Base-by-base conservation (phyloP, 1,284 basidiomycete genomes). In the Wallemia ichthyophaga region DNA sequence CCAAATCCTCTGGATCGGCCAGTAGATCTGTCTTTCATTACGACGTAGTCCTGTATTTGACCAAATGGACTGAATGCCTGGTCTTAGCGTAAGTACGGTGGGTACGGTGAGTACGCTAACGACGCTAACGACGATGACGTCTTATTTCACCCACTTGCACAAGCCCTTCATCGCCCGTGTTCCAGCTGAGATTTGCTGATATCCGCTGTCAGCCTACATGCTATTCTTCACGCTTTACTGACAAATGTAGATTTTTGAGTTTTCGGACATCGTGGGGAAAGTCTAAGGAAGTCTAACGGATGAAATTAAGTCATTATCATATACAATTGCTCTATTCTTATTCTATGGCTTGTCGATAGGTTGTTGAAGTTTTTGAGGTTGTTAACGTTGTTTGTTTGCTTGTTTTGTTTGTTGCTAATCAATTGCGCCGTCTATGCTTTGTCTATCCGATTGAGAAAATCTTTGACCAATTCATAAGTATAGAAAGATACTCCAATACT, bases 1-100 rank as follows among this genome's bases (percentile, higher is more conserved):
- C 89, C 89, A 71, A 95, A 95, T 69, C 89, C 86, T 68, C 89
- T 85, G 65, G 88, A 92, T 69, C 88, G 85, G 65, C 86, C 85
- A 63, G 89, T 92, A 70, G 92, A 88, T 68, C 88, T 85, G 75
- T 94, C 89, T 75, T 87, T 85, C 37, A 48, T 48, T 5, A 48
- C 37, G 5, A 48, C n/a, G 37, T 48, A 48, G 37, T 48, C 37
- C 9, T 54, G n/a, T 26, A 61, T 25, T 19, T 48, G 13, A 5
- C 37, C 37, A 21, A 48, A 48, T 48, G 37, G 37, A 11, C 37
- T 48, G n/a, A 48, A 48, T 21, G 37, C 37, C 37, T 48, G 37
- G 28, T 31, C 7, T n/a, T n/a, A n/a, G n/a, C n/a, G n/a, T n/a
- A n/a, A n/a, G n/a, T n/a, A n/a, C n/a, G n/a, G n/a, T n/a, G n/a